Evolutionary conservation across 2,329 filamentous ascomycete species (phyloP).

Genomic region (Dryadomyces quercus-mongolicae): DNA sequence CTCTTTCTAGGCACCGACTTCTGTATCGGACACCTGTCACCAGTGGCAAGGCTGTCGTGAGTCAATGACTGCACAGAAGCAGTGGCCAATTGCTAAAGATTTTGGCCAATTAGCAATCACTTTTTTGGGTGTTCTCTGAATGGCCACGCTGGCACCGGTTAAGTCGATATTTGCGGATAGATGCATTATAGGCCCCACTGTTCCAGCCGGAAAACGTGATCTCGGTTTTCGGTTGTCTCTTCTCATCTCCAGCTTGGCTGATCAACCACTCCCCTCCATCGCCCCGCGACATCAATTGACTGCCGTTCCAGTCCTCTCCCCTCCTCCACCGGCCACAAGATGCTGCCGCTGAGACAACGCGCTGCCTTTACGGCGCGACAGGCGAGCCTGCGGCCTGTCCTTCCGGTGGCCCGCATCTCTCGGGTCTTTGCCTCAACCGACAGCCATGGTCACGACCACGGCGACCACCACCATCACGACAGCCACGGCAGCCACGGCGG

Average conservation of each 20-base stretch:
- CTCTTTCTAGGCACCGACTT: no score
- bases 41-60: not conserved
- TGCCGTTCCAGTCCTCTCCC: not conserved
- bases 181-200: not conserved
- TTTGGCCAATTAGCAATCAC: slow-evolving; percentile 8
- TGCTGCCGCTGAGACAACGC: slow-evolving; percentile 25
- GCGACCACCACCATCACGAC: slow-evolving; percentile 4
- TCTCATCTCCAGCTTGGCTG: not conserved
- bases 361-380: slow-evolving; percentile 24
- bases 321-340: slow-evolving; percentile 13
- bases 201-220: not conserved
- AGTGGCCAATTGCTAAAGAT: slow-evolving; percentile 2
- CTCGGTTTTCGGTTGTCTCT: not conserved
- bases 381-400: slow-evolving; percentile 17
- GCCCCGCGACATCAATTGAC: not conserved
- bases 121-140: slow-evolving; percentile 9
- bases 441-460: slow-evolving; percentile 9
- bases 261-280: not conserved
- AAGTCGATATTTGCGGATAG: not conserved
- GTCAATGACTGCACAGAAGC: not conserved
- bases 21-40: not conserved
- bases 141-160: slow-evolving; percentile 4
- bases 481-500: slow-evolving; percentile 12
- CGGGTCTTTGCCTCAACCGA: slow-evolving; percentile 38
- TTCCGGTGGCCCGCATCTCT: slow-evolving; percentile 19